Percentiles rank a stretch among this genome's conserved stretches.
These are phyloP conservation scores for Scutellaria barbata DNA, from an alignment of 257 asterid species.

Conservation along the genomic window DNA sequence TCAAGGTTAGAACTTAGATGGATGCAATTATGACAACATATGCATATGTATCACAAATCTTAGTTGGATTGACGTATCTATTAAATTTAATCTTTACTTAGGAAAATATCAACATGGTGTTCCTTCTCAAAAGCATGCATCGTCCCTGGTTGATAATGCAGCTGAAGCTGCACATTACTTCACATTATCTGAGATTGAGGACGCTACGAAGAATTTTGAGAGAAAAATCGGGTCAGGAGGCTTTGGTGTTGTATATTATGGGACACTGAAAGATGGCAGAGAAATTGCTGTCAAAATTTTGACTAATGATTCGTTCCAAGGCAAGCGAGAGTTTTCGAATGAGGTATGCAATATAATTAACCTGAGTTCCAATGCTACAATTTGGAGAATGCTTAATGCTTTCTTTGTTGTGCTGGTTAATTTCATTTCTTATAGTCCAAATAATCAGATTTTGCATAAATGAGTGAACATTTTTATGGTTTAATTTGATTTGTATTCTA, in stretches of 20 bases:
- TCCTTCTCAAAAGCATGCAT: slow-evolving; percentile 51
- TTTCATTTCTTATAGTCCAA: not conserved
- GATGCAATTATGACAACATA: slow-evolving; percentile 14
- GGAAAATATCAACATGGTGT: slow-evolving; percentile 48
- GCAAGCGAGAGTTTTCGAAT: slow-evolving; percentile 88
- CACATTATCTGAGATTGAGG: slow-evolving; percentile 74
- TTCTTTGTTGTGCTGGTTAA: not conserved
- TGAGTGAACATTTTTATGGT: not conserved
- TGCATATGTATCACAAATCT: slow-evolving; percentile 5
- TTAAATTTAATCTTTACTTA: slow-evolving; percentile 32
- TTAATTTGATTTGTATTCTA: not conserved
- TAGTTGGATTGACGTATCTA: slow-evolving; percentile 31
- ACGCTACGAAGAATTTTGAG: slow-evolving; percentile 80
- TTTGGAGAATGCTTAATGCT: not conserved
- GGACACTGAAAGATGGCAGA: slow-evolving; percentile 73
- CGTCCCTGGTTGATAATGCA: slow-evolving; percentile 62
- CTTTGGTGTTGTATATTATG: slow-evolving; percentile 90
- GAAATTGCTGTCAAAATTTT: slow-evolving; percentile 94
- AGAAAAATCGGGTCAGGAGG: slow-evolving; percentile 93
- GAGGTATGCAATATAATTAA: slow-evolving; percentile 61
- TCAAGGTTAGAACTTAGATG: slow-evolving; percentile 52
- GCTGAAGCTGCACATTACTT: slow-evolving; percentile 91
- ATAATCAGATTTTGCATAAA: not conserved
- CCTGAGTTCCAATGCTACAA: not conserved
- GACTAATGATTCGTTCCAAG: slow-evolving; percentile 90